Evolutionary conservation across 176 grass and related monocot genomes (phyloP), one percentile per base, ranked within the genome.

Genomic region (Rhynchospora tenuis): DNA sequence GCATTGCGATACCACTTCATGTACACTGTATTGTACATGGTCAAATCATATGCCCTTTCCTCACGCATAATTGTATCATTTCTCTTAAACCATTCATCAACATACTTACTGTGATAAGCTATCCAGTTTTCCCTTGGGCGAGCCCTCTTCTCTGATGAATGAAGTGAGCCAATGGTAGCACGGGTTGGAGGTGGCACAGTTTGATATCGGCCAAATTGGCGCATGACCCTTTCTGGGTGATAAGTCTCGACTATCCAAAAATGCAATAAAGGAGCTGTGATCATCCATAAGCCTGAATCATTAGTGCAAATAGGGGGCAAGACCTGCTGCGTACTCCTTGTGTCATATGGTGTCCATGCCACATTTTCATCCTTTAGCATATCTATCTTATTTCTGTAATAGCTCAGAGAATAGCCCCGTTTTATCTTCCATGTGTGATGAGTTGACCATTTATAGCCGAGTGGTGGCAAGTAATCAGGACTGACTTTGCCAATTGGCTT

Each of bases 161-260:
- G 69, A 48, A 73, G 42, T 47, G 68, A 72, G 69, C 47, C 78
- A 63, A 61, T 44, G 38, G 59, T 61, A 63, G 20, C 31, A 23
- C 58, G 59, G 1, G 6, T 45, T 58, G 31, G 51, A 7, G 78
- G 78, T 12, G 78, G 78, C 8, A 60, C 56, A 63, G 31, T 59
- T 31, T 81, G 78, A 81, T 64, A 81, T 42, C 56, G 31, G 12
- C 31, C 19, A 5, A 81, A 81, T 44, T 81, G 78, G 24, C 78
- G 51, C 78, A 60, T 59, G 43, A 81, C 58, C 57, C 78, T 81
- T 61, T 61, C 57, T 64, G 78, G 51, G 43, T 81, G 56, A 55
- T 81, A 61, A 46, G 78, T 58, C 78, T 81, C 78, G 20, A 81
- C 58, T 4, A 81, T 81, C 78, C 57, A 62, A 64, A 81, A 81